Percentiles rank a stretch among this genome's conserved stretches.
phyloP scores from a whole-genome alignment of 2,329 filamentous ascomycete species.

The Taxawa tesnikishii region DNA sequence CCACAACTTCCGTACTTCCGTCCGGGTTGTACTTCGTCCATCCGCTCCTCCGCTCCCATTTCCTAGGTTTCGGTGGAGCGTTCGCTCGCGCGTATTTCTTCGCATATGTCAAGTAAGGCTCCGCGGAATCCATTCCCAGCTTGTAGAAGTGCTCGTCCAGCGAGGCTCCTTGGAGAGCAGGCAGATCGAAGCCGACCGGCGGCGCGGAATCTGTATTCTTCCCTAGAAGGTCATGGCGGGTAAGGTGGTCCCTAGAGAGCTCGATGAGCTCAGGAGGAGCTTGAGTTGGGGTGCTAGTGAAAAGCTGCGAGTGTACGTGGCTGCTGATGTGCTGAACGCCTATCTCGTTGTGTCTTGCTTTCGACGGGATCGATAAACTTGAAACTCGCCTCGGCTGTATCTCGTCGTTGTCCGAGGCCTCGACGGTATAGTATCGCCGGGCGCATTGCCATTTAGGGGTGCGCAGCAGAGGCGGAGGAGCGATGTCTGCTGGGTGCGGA shows the following conservation, averaged over 20 bases:
- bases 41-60: conserved; percentile 70
- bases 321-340: conserved; percentile 87
- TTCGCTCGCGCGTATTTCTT: conserved; percentile 58
- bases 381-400: conserved; percentile 8
- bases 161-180: conserved; percentile 62
- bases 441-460: conserved; percentile 15
- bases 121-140: conserved; percentile 73
- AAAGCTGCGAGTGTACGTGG: conserved; percentile 73
- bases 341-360: conserved; percentile 77
- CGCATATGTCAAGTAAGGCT: conserved; percentile 67
- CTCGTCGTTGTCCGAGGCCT: conserved; percentile 3
- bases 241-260: conserved; percentile 70
- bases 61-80: conserved; percentile 47
- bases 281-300: conserved; percentile 42
- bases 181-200: conserved; percentile 79
- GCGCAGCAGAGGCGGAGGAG: conserved; percentile 18
- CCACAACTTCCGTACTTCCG: conserved; percentile 58
- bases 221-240: conserved; percentile 73
- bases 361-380: conserved; percentile 26
- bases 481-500: conserved; percentile 23
- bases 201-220: conserved; percentile 67
- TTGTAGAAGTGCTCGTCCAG: conserved; percentile 92
- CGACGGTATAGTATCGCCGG: conserved; percentile 13
- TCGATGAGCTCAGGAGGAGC: conserved; percentile 56
- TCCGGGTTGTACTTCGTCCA: conserved; percentile 88